Base-by-base conservation (phyloP, 2,329 filamentous ascomycete species). In the Trichoderma simmonsii region DNA sequence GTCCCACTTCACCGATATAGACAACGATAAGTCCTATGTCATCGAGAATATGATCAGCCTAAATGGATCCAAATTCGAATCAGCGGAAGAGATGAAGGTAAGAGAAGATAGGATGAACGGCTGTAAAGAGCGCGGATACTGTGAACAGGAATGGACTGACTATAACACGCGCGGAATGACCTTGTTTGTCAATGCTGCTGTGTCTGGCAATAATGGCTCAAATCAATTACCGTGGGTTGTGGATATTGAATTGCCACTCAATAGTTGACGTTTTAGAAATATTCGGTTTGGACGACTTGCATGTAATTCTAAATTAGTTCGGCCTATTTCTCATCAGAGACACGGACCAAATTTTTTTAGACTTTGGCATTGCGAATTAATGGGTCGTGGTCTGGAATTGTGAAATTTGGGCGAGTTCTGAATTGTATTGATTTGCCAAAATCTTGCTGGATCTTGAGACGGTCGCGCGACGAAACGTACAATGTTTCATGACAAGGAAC, bases 1-100 rank as follows among this genome's bases (percentile, higher is more conserved):
- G 4, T 83, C 83, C 0, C 83, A 87, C 75, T 82, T 87, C 26
- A 84, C 80, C 0, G 83, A 84, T 60, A 85, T 88, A 24, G 83
- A 88, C 65, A 83, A 88, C 62, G 81, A 78, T 0, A 75, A 75
- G 3, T 86, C 85, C 0, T 11, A 68, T 0, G 57, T 82, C 0
- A 72, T 88, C 0, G 80, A 82, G 26, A 82, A 68, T 1, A 75
- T 85, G 9, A 71, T 43, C 51, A 48, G 15, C 34, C 24, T 51
- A 54, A 71, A 60, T 15, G 39, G 43, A 9, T 48, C 32, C 14
- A 56, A 21, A 36, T 56, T 28, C 18, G 36, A 56, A 3, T 48
- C 48, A 6, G n/a, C 7, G n/a, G 39, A 63, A 1, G 43, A 56
- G n/a, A 63, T n/a, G 34, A 32, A 21, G 21, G 48, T 15, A 7